A percentile compares a stretch with the other conserved stretches of the same genome.
Conservation (phyloP, 1,284 basidiomycete genomes). For the Ustilago bromivora region DNA sequence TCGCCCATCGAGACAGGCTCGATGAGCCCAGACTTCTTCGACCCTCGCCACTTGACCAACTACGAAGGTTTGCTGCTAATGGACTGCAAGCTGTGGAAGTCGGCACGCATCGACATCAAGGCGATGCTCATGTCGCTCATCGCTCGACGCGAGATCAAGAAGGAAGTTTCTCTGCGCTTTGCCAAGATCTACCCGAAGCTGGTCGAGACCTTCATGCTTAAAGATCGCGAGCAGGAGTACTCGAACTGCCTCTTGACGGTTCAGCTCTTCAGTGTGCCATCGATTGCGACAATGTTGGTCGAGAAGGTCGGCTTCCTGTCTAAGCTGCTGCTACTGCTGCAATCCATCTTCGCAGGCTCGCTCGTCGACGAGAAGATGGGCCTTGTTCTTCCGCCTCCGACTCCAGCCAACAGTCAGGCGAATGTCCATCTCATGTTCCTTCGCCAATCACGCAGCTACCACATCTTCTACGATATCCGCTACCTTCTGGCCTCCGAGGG, state of each 20-base stretch:
- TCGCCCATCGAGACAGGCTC: conserved; percentile 38
- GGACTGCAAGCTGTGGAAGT: conserved; percentile 68
- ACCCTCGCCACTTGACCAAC: conserved; percentile 53
- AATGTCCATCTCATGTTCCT: conserved; percentile 55
- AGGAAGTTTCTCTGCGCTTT: conserved; percentile 76
- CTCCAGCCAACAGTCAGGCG: conserved; percentile 49
- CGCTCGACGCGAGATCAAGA: conserved; percentile 78
- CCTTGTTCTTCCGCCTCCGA: conserved; percentile 55
- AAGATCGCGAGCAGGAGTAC: conserved; percentile 67
- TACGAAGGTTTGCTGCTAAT: conserved; percentile 65
- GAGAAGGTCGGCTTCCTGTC: conserved; percentile 51
- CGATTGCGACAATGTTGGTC: conserved; percentile 64
- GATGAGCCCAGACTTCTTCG: conserved; percentile 63
- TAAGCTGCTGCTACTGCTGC: conserved; percentile 60
- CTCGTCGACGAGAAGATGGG: conserved; percentile 29
- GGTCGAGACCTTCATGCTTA: conserved; percentile 67
- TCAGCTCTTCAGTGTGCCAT: conserved; percentile 69
- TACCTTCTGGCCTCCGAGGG: conserved; percentile 64
- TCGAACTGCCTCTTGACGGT: conserved; percentile 67
- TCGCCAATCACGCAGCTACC: conserved; percentile 60
- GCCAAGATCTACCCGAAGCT: conserved; percentile 63
- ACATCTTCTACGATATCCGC: conserved; percentile 67
- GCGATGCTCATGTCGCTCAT: conserved; percentile 84
- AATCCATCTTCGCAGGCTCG: conserved; percentile 61
- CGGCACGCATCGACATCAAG: conserved; percentile 78